A percentile compares a stretch with the other conserved stretches of the same genome.
phyloP scores from a whole-genome alignment of 208 protist species.

The Leptomonas seymouri region DNA sequence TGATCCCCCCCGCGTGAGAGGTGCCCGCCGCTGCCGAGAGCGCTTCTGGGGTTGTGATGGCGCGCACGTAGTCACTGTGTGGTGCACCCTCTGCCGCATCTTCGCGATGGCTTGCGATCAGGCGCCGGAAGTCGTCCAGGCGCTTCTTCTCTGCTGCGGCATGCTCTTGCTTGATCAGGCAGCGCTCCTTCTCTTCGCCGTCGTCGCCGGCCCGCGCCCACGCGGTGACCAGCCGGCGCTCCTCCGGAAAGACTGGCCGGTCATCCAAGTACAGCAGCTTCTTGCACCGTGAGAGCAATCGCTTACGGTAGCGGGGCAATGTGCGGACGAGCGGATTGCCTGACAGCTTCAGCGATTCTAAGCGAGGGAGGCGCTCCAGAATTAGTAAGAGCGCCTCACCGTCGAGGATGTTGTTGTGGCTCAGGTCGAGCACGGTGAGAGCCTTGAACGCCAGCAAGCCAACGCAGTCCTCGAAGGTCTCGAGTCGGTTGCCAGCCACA shows the following conservation, averaged over 20 bases:
- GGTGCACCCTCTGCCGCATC: not conserved
- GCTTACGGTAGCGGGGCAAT: constrained; percentile 88
- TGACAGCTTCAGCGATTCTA: constrained; percentile 86
- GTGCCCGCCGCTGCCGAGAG: constrained; percentile 25
- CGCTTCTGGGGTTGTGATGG: constrained; percentile 29
- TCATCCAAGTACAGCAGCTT: constrained; percentile 92
- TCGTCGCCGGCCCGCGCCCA: constrained; percentile 84
- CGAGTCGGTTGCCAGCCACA: constrained; percentile 81
- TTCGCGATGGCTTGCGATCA: constrained; percentile 39
- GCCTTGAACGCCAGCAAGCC: constrained; percentile 73
- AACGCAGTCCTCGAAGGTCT: constrained; percentile 49
- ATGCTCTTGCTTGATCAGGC: constrained; percentile 45
- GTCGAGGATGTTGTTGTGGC: constrained; percentile 89
- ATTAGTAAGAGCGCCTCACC: constrained; percentile 82
- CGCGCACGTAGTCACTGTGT: constrained; percentile 29
- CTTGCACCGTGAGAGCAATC: constrained; percentile 64
- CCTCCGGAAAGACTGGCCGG: constrained; percentile 86
- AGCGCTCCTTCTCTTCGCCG: constrained; percentile 66
- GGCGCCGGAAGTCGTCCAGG: constrained; percentile 75
- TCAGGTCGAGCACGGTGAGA: constrained; percentile 90
- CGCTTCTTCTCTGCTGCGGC: constrained; percentile 61
- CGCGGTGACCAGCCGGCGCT: constrained; percentile 86
- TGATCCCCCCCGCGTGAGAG: not conserved
- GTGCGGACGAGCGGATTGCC: constrained; percentile 90
- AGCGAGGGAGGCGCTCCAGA: constrained; percentile 70